Conservation (phyloP, 139 green algal species). For the Coccomyxa sp. region DNA sequence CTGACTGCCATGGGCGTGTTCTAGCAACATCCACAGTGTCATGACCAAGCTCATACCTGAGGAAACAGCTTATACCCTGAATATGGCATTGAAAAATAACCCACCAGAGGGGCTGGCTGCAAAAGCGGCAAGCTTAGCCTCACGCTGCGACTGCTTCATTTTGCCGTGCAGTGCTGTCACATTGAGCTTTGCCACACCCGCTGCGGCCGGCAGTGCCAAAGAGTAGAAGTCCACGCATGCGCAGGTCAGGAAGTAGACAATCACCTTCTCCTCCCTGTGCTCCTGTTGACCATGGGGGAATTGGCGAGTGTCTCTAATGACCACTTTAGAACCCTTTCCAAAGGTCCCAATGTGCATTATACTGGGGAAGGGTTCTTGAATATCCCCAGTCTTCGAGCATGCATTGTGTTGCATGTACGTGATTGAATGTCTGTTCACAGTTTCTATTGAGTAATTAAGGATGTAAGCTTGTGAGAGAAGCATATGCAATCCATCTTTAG, state of each 20-base stretch:
- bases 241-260: constrained; percentile 96
- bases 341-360: too few species aligned
- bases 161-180: constrained; percentile 71
- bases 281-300: constrained; percentile 36
- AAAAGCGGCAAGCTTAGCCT: constrained; percentile 68
- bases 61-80: too few species aligned
- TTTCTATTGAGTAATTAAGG: too few species aligned
- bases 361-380: too few species aligned
- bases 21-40: too few species aligned
- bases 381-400: too few species aligned
- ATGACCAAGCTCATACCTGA: too few species aligned
- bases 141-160: constrained; percentile 84
- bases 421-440: too few species aligned
- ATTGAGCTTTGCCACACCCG: neutral
- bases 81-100: neutral
- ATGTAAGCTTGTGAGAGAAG: neutral
- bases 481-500: neutral
- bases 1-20: too few species aligned
- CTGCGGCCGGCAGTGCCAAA: constrained; percentile 11
- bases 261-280: constrained; percentile 69
- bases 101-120: constrained; percentile 1
- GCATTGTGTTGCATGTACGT: too few species aligned
- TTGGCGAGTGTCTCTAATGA: too few species aligned
- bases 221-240: constrained; percentile 78
- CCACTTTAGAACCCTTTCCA: too few species aligned